A percentile compares a stretch with the other conserved stretches of the same genome.
phyloP scores from a whole-genome alignment of 139 green algal species.

The Bryopsis sp. region DNA sequence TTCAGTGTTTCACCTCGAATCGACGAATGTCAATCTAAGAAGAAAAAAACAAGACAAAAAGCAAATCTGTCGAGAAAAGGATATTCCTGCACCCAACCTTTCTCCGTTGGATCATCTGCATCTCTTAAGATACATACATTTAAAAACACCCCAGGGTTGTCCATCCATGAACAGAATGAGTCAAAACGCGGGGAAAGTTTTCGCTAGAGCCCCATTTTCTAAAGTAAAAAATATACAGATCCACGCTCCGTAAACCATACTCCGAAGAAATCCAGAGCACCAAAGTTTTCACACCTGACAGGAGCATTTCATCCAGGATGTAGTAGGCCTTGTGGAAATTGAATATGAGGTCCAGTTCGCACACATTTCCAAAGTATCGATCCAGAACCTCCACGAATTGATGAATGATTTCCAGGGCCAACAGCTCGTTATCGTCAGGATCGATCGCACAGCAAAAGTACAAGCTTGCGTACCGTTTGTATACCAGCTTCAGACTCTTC shows the following conservation, averaged over 20 bases:
- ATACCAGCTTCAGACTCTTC: constrained; percentile 74
- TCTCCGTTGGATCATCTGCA: no score
- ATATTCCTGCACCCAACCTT: no score
- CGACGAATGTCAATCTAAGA: no score
- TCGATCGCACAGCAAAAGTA: constrained; percentile 92
- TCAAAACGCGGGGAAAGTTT: no score
- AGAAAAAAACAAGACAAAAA: no score
- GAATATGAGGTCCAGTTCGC: constrained; percentile 99
- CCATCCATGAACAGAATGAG: no score
- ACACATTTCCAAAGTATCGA: constrained; percentile 97
- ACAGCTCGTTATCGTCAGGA: constrained; percentile 36
- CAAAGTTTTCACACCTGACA: constrained; percentile 43
- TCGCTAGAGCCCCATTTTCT: neutral
- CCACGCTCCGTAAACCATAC: constrained; percentile 2
- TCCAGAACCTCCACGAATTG: constrained; percentile 94
- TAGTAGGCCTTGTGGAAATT: constrained; percentile 98
- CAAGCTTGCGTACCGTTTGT: constrained; percentile 90
- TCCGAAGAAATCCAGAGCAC: neutral
- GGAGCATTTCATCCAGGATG: constrained; percentile 94
- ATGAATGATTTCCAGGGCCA: constrained; percentile 88
- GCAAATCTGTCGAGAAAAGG: no score
- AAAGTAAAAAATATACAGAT: neutral
- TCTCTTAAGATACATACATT: no score
- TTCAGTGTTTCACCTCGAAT: no score
- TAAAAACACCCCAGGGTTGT: no score